phyloP scores from a whole-genome alignment of 768 basidiomycete genomes.

The Lentinula guzmanii region DNA sequence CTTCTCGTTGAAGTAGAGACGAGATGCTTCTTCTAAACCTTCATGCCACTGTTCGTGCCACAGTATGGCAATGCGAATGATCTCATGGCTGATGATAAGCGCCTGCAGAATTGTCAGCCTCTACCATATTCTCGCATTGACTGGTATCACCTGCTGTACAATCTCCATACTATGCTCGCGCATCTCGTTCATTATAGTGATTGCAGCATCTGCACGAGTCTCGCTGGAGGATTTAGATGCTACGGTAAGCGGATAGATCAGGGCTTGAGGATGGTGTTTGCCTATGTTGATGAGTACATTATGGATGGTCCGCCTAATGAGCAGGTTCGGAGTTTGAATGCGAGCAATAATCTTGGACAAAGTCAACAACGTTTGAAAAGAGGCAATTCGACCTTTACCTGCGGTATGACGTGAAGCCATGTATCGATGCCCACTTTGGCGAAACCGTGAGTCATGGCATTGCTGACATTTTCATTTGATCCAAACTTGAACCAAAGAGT shows the following conservation, averaged over 20 bases:
- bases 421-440: conserved; percentile 91
- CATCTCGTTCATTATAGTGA: conserved; percentile 88
- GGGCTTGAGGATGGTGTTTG: conserved; percentile 93
- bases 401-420: conserved; percentile 98
- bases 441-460: conserved; percentile 85
- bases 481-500: conserved; percentile 99
- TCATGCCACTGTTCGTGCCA: conserved; percentile 99
- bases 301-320: conserved; percentile 86
- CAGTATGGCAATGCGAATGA: conserved; percentile 94
- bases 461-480: conserved; percentile 80
- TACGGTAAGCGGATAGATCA: conserved; percentile 94
- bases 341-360: conserved; percentile 84
- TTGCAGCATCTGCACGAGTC: conserved; percentile 76
- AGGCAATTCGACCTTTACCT: conserved; percentile 45
- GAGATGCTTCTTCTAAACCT: conserved; percentile 94
- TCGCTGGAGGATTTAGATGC: conserved; percentile 92
- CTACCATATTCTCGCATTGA: background rate
- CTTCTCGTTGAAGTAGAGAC: conserved; percentile 93
- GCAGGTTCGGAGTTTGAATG: conserved; percentile 88
- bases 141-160: conserved; percentile 67
- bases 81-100: conserved; percentile 82
- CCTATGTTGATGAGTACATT: conserved; percentile 88
- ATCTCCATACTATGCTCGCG: conserved; percentile 82
- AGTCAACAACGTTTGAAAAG: background rate
- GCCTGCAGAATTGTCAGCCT: conserved; percentile 41